Conservation (phyloP, 495 filamentous ascomycete species). For the Melanomma pulvis-pyrius region DNA sequence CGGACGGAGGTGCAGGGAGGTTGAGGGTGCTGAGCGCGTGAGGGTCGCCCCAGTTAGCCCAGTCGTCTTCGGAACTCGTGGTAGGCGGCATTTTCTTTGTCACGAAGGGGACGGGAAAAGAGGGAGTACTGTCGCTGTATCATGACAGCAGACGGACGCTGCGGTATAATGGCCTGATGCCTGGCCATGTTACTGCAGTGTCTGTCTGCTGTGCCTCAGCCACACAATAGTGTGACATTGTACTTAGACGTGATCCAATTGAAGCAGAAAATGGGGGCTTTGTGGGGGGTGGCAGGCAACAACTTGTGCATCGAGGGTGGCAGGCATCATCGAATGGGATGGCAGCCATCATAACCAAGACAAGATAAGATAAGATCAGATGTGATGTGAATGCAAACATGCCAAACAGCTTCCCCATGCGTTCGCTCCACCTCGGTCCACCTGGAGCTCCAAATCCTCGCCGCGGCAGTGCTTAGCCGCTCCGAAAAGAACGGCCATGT, state of each 20-base stretch:
- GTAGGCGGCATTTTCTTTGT: neutral
- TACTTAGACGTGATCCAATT: no score
- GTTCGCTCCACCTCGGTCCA: constrained; percentile 18
- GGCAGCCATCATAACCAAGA: neutral
- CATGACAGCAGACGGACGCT: no score
- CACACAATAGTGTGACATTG: no score
- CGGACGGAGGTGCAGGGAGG: neutral
- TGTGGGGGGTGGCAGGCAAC: no score
- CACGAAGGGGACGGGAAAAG: neutral
- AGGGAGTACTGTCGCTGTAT: neutral
- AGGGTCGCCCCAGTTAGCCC: neutral
- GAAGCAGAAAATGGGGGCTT: no score
- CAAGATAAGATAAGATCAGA: neutral
- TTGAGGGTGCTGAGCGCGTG: neutral
- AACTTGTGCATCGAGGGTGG: neutral
- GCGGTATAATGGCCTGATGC: neutral
- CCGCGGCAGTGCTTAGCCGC: constrained; percentile 29
- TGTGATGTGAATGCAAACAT: constrained; percentile 6
- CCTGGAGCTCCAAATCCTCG: constrained; percentile 6
- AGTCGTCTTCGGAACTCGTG: neutral
- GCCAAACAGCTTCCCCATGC: constrained; percentile 15
- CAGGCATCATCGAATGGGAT: neutral
- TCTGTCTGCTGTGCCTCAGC: no score
- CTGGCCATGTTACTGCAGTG: no score
- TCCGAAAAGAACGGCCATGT: constrained; percentile 14